Base-by-base conservation (phyloP, 2,329 filamentous ascomycete species). In the Fusarium scirpi region DNA sequence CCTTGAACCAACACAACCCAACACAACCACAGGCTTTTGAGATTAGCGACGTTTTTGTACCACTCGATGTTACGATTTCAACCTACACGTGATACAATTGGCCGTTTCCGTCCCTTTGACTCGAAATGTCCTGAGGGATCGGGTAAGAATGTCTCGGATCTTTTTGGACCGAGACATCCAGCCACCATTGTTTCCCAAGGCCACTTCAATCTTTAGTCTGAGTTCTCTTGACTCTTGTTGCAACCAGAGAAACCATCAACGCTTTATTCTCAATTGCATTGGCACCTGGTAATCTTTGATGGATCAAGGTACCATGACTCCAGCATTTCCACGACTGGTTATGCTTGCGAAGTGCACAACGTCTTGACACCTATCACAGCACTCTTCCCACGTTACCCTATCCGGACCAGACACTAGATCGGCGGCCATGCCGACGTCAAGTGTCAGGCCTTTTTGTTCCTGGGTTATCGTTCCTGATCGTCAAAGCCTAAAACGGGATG, bases 331-430 rank as follows among this genome's bases (percentile, higher is more conserved):
- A 30, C 20, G 20, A 27, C 46, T 20, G 30, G 32, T 25, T 25
- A 57, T 41, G 32, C 40, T 22, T 34, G 12, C 32, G 29, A 57
- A 48, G 22, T 12, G 45, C 27, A 20, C 11, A 43, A 24, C 22
- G 24, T 27, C 41, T 34, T 40, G 27, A 30, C 24, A 32, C 18
- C 29, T 30, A 22, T 15, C 11, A 52, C 43, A 22, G 12, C 24
- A 46, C 29, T 52, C 16, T 16, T 25, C 27, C 44, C 47, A 55
- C 54, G 48, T 57, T 55, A 10, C 68, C 52, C 24, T 45, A 65
- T 69, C 68, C 68, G 68, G 68, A 32, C 15, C 43, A 44, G 24
- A n/a, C 41, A 16, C 41, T 47, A 24, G 41, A 51, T 57, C 25
- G 20, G 9, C 52, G 54, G 64, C 27, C 18, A 60, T 53, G 51